Base-by-base conservation (phyloP, 2,329 filamentous ascomycete species). In the Sporothrix brasiliensis region DNA sequence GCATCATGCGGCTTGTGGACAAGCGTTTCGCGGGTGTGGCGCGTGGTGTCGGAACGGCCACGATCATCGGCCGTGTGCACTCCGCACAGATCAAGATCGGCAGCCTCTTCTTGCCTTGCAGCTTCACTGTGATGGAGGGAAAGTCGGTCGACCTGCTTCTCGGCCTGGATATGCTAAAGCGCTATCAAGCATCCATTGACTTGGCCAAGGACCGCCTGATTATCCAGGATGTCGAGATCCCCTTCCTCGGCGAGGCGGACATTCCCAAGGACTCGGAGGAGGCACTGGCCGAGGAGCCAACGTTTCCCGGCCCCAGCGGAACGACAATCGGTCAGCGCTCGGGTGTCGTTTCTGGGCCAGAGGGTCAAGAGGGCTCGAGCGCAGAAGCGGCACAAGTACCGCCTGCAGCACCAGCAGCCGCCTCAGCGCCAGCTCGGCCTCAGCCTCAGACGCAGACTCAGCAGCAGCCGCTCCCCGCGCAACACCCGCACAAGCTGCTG, bases 71-170 rank as follows among this genome's bases (percentile, higher is more conserved):
- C 44, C 92, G 95, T 68, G 95, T 99, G 3, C 95, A 99, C 80
- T 93, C 92, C 27, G 95, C 95, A 11, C 93, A 94, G 80, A 96
- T 99, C 80, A 94, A 92, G 80, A 95, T 99, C 75, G 95, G 94
- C 68, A 88, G 87, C 54, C 87, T 94, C 73, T 93, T 93, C 78
- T 84, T 99, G 75, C 91, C 94, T 2, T 98, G 94, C 82, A 95
- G 93, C 72, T 99, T 99, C 80, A 99, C 95, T 3, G 95, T 99
- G 77, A 99, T 99, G 95, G 95, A 99, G 82, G 95, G 95, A 74
- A 99, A 98, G 81, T 89, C 93, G 68, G 95, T 99, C 30, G 95
- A 98, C 78, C 85, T 99, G 21, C 86, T 99, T 2, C 87, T 99
- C 14, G 95, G 95, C 3, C 83, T 99, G 54, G 95, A 99, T 79